Evolutionary conservation across 306 rosid genomes (phyloP).

Genomic region (Cicer judaicum): DNA sequence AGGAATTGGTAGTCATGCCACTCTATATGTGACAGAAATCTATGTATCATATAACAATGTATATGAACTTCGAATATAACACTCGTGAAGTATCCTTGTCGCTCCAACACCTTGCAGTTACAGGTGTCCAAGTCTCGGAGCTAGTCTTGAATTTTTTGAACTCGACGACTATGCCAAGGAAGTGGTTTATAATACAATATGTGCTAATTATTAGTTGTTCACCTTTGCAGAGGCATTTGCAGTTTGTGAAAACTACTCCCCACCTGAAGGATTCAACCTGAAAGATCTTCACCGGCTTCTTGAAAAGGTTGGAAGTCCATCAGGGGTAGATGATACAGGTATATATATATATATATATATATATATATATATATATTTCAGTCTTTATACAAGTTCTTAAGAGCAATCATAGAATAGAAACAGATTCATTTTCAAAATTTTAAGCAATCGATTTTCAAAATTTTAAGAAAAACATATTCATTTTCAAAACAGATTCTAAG

Average conservation of each 20-base stretch:
- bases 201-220: slow-evolving; percentile 36
- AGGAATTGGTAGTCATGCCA: slow-evolving; percentile 21
- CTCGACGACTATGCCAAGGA: not conserved
- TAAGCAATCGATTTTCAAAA: too few species aligned
- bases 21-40: slow-evolving; percentile 17
- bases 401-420: too few species aligned
- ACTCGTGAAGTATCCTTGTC: slow-evolving; percentile 15
- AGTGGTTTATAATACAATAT: slow-evolving; percentile 4
- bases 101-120: slow-evolving; percentile 32
- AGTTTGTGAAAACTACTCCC: slow-evolving; percentile 91
- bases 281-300: slow-evolving; percentile 83
- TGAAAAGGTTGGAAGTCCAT: slow-evolving; percentile 97
- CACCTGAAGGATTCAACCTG: slow-evolving; percentile 91
- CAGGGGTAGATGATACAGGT: slow-evolving; percentile 90
- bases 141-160: too few species aligned
- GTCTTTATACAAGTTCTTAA: too few species aligned
- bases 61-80: slow-evolving; percentile 7
- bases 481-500: too few species aligned
- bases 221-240: slow-evolving; percentile 92
- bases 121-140: not conserved
- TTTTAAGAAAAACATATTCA: too few species aligned
- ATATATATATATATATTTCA: too few species aligned
- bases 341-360: slow-evolving; percentile 37
- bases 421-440: too few species aligned
- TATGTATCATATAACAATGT: slow-evolving; percentile 3